These are phyloP conservation scores for Ilyonectria mors-panacis DNA, from an alignment of 2,329 filamentous ascomycete species.

Conservation along the genomic window DNA sequence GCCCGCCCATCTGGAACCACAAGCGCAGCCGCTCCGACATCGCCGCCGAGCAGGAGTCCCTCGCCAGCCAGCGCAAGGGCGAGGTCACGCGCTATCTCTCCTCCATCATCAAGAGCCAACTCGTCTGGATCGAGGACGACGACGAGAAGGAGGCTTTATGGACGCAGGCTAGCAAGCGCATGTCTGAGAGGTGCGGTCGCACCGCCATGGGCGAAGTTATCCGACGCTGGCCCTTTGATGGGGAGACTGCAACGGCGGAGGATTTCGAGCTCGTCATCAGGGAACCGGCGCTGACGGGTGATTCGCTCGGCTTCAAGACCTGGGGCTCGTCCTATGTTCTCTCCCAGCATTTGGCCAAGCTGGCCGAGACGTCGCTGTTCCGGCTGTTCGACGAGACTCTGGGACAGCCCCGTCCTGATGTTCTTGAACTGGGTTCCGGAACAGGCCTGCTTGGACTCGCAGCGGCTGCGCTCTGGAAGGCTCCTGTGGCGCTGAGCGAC, in stretches of 20 bases:
- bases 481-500: slow-evolving; percentile 83
- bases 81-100: slow-evolving; percentile 77
- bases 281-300: slow-evolving; percentile 89
- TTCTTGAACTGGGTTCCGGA: slow-evolving; percentile 89
- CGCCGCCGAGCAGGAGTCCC: slow-evolving; percentile 58
- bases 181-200: slow-evolving; percentile 90
- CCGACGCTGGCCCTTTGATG: slow-evolving; percentile 67
- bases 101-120: slow-evolving; percentile 75
- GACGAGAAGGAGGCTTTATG: slow-evolving; percentile 79
- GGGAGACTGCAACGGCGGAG: slow-evolving; percentile 48
- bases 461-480: slow-evolving; percentile 79
- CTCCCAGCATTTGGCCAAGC: slow-evolving; percentile 75
- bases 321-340: slow-evolving; percentile 94
- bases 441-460: slow-evolving; percentile 93
- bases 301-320: slow-evolving; percentile 93
- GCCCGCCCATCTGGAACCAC: slow-evolving; percentile 78
- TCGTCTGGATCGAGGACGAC: slow-evolving; percentile 79
- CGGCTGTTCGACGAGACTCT: slow-evolving; percentile 59
- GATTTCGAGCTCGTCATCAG: slow-evolving; percentile 79
- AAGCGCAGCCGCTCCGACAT: slow-evolving; percentile 59
- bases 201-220: slow-evolving; percentile 71
- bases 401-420: slow-evolving; percentile 50
- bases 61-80: slow-evolving; percentile 58
- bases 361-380: slow-evolving; percentile 61
- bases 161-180: slow-evolving; percentile 82